These are phyloP conservation scores for Gossypium arboreum DNA, from an alignment of 345 rosid genomes.

Conservation along the genomic window DNA sequence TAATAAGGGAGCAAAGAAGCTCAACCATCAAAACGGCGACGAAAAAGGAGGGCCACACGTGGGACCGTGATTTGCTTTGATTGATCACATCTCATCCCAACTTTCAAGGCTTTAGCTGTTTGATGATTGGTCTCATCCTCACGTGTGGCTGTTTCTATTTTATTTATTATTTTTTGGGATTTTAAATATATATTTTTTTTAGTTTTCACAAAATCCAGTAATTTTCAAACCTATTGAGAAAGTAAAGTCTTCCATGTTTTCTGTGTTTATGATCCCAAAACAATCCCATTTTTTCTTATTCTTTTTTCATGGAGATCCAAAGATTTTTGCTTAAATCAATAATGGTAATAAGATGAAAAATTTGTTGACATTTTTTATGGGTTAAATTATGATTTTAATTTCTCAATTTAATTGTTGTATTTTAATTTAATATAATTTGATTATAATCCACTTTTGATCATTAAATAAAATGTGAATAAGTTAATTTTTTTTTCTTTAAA, in stretches of 20 bases:
- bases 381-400: too few species aligned
- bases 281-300: not conserved
- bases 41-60: slow-evolving; percentile 45
- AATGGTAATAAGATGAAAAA: too few species aligned
- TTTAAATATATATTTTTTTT: too few species aligned
- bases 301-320: not conserved
- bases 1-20: slow-evolving; percentile 16
- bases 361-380: too few species aligned
- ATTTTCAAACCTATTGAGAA: slow-evolving; percentile 18
- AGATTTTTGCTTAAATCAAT: not conserved
- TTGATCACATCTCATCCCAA: too few species aligned
- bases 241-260: slow-evolving; percentile 48
- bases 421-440: too few species aligned
- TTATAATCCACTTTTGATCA: too few species aligned
- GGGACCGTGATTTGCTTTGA: slow-evolving; percentile 19
- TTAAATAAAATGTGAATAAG: too few species aligned
- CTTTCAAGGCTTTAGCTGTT: not conserved
- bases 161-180: too few species aligned
- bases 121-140: slow-evolving; percentile 15
- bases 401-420: too few species aligned
- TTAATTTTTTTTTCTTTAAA: too few species aligned
- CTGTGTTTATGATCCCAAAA: slow-evolving; percentile 50
- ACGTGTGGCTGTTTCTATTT: slow-evolving; percentile 25
- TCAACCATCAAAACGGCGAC: slow-evolving; percentile 73
- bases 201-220: not conserved